A percentile compares a stretch with the other conserved stretches of the same genome.
Evolutionary conservation across 1,139 yeast genomes (phyloP).

Genomic region (Candida freyschussii): DNA sequence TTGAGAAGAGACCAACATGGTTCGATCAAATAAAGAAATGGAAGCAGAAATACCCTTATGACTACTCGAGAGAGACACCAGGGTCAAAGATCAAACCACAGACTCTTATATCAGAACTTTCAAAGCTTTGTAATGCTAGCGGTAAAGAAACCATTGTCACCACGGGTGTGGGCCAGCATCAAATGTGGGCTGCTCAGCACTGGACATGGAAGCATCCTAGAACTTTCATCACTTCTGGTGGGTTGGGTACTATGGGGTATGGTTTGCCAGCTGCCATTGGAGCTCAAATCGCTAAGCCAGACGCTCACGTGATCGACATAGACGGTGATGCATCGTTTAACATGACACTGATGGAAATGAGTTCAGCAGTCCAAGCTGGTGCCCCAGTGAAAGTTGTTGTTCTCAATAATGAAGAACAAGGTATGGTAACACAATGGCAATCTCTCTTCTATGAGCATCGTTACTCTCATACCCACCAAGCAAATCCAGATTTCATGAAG

Average conservation of each 20-base stretch:
- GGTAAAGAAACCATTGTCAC: constrained; percentile 81
- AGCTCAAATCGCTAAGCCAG: constrained; percentile 94
- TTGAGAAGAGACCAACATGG: constrained; percentile 75
- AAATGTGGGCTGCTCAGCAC: constrained; percentile 99
- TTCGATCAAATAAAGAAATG: constrained; percentile 65
- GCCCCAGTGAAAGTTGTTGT: constrained; percentile 88
- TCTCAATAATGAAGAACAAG: constrained; percentile 96
- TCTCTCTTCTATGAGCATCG: constrained; percentile 94
- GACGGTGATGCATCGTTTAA: constrained; percentile 98
- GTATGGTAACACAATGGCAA: constrained; percentile 99
- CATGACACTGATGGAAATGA: constrained; percentile 91
- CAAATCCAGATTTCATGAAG: constrained; percentile 88
- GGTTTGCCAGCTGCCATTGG: constrained; percentile 98
- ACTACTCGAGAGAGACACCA: constrained; percentile 70
- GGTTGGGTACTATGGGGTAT: constrained; percentile 97
- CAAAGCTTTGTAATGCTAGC: constrained; percentile 59
- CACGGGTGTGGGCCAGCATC: constrained; percentile 99
- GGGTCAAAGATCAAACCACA: constrained; percentile 89
- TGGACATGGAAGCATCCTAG: constrained; percentile 91
- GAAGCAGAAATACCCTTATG: constrained; percentile 84
- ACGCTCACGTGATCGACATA: constrained; percentile 89
- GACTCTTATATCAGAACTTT: constrained; percentile 75
- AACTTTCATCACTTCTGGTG: constrained; percentile 94
- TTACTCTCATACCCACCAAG: constrained; percentile 93
- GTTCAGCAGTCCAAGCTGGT: constrained; percentile 90